These are phyloP conservation scores for Mycena sanguinolenta DNA, from an alignment of 768 basidiomycete species.

Conservation along the genomic window DNA sequence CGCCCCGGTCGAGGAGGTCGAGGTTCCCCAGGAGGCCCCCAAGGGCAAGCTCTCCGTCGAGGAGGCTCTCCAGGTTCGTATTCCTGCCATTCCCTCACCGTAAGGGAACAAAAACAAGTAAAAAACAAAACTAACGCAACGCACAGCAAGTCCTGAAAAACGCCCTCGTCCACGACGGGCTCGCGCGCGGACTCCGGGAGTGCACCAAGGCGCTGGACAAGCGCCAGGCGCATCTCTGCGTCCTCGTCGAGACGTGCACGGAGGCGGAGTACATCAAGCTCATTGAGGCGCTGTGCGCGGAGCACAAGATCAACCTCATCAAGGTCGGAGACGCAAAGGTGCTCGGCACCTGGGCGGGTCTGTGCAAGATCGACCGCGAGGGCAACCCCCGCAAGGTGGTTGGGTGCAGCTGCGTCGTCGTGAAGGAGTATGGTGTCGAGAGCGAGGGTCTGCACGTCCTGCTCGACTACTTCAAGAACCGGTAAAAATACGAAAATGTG, in stretches of 20 bases:
- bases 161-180: constrained; percentile 97
- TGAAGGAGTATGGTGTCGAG: constrained; percentile 97
- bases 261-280: constrained; percentile 99
- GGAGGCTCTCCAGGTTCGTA: constrained; percentile 86
- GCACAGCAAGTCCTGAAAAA: constrained; percentile 98
- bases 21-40: constrained; percentile 89
- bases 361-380: constrained; percentile 99
- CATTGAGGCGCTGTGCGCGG: constrained; percentile 98
- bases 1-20: constrained; percentile 74
- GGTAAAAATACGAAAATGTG: constrained; percentile 60
- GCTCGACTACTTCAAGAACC: constrained; percentile 97
- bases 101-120: not conserved
- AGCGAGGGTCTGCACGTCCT: constrained; percentile 95
- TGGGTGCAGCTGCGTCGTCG: constrained; percentile 93
- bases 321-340: constrained; percentile 98
- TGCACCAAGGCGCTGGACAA: constrained; percentile 98
- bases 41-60: constrained; percentile 97
- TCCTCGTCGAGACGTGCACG: constrained; percentile 98
- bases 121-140: not conserved
- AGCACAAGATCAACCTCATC: constrained; percentile 99
- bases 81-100: not conserved
- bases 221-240: constrained; percentile 97
- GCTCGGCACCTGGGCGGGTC: constrained; percentile 97
- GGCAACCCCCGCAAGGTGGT: constrained; percentile 98
- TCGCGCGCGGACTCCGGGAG: constrained; percentile 97